These are phyloP conservation scores for Tothia fuscella DNA, from an alignment of 2,329 filamentous ascomycete genomes.

Conservation along the genomic window DNA sequence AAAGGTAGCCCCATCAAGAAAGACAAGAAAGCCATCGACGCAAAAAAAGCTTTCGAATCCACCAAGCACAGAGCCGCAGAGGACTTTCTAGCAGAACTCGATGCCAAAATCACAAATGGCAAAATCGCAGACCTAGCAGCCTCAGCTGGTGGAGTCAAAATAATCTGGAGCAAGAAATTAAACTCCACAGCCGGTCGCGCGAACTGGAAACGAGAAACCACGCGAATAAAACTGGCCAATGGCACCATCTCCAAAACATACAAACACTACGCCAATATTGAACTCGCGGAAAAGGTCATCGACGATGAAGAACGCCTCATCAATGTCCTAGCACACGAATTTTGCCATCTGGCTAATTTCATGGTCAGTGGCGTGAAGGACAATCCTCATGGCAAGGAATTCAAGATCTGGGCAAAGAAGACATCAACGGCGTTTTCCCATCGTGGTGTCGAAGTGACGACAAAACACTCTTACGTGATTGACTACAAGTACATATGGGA, in stretches of 20 bases:
- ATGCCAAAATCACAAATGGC: slow-evolving; percentile 49
- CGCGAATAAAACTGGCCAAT: slow-evolving; percentile 10
- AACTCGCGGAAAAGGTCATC: slow-evolving; percentile 81
- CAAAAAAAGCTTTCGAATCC: slow-evolving; percentile 40
- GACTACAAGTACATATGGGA: slow-evolving; percentile 87
- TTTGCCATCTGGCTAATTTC: slow-evolving; percentile 87
- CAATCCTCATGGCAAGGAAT: slow-evolving; percentile 72
- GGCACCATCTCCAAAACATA: slow-evolving; percentile 19
- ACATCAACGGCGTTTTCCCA: slow-evolving; percentile 45
- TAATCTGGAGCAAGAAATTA: slow-evolving; percentile 67
- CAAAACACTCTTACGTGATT: slow-evolving; percentile 80
- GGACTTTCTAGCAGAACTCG: slow-evolving; percentile 57
- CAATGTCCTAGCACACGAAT: slow-evolving; percentile 92
- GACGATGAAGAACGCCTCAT: slow-evolving; percentile 63
- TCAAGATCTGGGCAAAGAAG: slow-evolving; percentile 62
- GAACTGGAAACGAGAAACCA: slow-evolving; percentile 34
- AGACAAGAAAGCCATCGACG: background rate
- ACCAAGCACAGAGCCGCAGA: slow-evolving; percentile 51
- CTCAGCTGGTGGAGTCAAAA: slow-evolving; percentile 55
- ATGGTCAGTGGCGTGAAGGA: slow-evolving; percentile 67
- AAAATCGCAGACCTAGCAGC: slow-evolving; percentile 46
- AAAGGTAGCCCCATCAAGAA: slow-evolving; percentile 10
- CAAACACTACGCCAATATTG: slow-evolving; percentile 61
- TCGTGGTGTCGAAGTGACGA: slow-evolving; percentile 65
- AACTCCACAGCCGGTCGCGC: slow-evolving; percentile 62